Conservation (phyloP, 441 rosid genomes). For the Hura crepitans region DNA sequence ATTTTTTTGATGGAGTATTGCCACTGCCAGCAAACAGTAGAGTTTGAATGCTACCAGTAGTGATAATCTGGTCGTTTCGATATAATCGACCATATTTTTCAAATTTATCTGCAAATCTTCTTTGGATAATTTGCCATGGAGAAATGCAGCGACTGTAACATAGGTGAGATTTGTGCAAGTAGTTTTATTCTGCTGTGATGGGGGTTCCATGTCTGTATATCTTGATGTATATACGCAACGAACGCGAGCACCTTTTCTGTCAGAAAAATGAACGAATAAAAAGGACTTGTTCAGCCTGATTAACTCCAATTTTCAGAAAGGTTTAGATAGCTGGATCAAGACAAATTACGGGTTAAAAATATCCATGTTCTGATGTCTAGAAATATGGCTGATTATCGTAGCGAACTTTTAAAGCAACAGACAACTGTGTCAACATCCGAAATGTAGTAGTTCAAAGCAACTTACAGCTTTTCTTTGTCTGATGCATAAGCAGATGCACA, state of each 20-base stretch:
- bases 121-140: constrained; percentile 17
- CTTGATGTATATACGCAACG: constrained; percentile 22
- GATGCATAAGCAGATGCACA: neutral
- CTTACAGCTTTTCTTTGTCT: neutral
- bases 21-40: constrained; percentile 75
- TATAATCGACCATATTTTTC: constrained; percentile 15
- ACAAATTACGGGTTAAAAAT: too few species aligned
- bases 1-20: constrained; percentile 87
- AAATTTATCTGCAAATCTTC: constrained; percentile 7
- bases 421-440: too few species aligned
- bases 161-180: constrained; percentile 28
- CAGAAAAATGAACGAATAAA: constrained; percentile 4
- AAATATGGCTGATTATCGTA: too few species aligned
- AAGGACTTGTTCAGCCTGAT: neutral
- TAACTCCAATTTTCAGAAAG: neutral
- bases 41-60: constrained; percentile 38
- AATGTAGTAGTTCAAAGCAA: neutral
- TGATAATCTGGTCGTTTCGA: neutral
- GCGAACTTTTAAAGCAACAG: too few species aligned
- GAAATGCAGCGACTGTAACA: constrained; percentile 25
- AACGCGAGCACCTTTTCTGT: neutral
- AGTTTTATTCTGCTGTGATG: constrained; percentile 8
- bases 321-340: neutral
- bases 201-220: constrained; percentile 21
- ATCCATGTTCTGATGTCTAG: too few species aligned